Evolutionary conservation across 1,284 basidiomycete species (phyloP).

Genomic region (Wolfiporia cocos): DNA sequence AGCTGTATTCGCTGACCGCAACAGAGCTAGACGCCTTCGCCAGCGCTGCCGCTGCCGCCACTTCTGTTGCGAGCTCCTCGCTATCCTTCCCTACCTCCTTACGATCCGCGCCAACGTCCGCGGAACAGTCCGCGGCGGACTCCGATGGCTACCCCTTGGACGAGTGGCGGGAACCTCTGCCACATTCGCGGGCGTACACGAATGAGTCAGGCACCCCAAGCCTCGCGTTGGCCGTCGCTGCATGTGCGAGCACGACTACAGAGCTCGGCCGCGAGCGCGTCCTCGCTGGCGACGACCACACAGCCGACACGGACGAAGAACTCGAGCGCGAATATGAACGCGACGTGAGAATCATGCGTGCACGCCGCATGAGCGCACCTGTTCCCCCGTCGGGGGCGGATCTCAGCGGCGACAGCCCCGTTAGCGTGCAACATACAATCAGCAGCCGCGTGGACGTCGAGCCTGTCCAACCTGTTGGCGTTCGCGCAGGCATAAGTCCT

Average conservation of each 20-base stretch:
- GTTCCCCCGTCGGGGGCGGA: background rate
- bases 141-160: background rate
- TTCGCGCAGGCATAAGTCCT: background rate
- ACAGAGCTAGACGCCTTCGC: conserved; percentile 26
- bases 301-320: background rate
- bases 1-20: conserved; percentile 10
- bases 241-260: background rate
- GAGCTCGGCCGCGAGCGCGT: background rate
- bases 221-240: background rate
- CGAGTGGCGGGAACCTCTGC: background rate
- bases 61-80: conserved; percentile 13
- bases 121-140: background rate
- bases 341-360: too few relatives aligned
- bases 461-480: conserved; percentile 5
- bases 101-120: conserved; percentile 8
- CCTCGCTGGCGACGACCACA: conserved; percentile 2
- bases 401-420: too few relatives aligned
- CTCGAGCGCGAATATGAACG: background rate
- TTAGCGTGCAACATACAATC: conserved; percentile 6
- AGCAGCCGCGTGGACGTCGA: conserved; percentile 17
- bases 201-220: conserved; percentile 6
- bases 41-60: conserved; percentile 15
- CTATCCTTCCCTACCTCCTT: conserved; percentile 22
- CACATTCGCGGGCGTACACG: conserved; percentile 2
- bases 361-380: conserved; percentile 2